Conservation (phyloP, 2,329 filamentous ascomycete species). For the Fusarium globosum region DNA sequence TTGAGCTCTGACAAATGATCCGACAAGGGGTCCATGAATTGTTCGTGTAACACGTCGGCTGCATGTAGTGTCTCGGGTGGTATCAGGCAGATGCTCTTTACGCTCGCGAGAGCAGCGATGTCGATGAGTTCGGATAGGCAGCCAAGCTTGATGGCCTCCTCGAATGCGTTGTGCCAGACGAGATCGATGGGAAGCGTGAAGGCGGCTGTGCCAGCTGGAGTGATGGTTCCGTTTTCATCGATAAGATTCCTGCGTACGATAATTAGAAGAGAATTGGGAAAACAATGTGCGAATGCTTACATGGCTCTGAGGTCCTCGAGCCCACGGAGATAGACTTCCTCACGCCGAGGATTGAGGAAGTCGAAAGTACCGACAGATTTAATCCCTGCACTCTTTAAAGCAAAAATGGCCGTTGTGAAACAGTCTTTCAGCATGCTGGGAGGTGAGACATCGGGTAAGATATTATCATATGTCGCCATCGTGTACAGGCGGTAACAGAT, state of each 20-base stretch:
- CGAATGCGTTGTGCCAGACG: neutral
- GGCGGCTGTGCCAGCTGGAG: neutral
- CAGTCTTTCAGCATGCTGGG: neutral
- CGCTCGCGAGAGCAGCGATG: neutral
- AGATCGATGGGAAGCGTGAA: neutral
- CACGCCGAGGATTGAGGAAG: neutral
- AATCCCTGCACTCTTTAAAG: neutral
- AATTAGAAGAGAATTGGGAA: neutral
- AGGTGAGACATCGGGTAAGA: rapidly evolving
- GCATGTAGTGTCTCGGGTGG: neutral
- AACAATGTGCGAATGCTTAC: neutral
- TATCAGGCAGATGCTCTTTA: neutral
- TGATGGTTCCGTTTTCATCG: neutral
- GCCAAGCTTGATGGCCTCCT: neutral
- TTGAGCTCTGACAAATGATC: neutral
- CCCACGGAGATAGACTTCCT: neutral
- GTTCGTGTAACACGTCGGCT: neutral
- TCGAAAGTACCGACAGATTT: neutral
- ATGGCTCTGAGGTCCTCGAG: neutral
- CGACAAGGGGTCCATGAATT: neutral
- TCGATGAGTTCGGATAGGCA: neutral
- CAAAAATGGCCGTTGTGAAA: neutral
- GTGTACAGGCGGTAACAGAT: neutral
- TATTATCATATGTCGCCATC: neutral
- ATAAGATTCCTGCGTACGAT: neutral